Conservation (phyloP, 441 rosid genomes). For the Syzygium syzygioides region DNA sequence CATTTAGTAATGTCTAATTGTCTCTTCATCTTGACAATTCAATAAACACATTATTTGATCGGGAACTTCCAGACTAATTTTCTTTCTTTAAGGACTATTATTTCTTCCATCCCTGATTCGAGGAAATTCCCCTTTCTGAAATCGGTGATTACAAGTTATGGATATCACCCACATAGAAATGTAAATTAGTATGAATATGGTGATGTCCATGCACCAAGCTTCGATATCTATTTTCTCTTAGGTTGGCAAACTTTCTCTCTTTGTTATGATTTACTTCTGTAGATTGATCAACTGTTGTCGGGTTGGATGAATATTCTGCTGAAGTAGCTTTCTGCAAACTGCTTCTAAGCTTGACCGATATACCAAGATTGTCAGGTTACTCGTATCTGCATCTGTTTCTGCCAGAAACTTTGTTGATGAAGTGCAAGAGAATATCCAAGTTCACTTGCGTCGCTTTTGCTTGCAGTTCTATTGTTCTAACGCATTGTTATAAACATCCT, state of each 20-base stretch:
- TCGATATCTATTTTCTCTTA: not conserved
- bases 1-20: not conserved
- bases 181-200: not conserved
- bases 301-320: not conserved
- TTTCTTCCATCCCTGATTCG: not conserved
- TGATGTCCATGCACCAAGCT: not conserved
- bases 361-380: not conserved
- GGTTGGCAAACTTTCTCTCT: not conserved
- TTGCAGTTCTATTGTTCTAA: not conserved
- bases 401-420: not conserved
- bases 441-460: not conserved
- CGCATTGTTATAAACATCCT: not conserved
- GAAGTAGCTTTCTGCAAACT: not conserved
- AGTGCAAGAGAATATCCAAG: not conserved
- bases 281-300: not conserved
- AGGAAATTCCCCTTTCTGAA: not conserved
- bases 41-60: not conserved
- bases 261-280: not conserved
- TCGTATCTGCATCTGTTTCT: not conserved
- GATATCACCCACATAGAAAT: not conserved
- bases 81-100: not conserved
- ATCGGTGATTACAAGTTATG: not conserved
- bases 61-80: not conserved
- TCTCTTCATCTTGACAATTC: not conserved
- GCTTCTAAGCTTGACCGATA: not conserved